Percentiles rank a stretch among this genome's conserved stretches.
Evolutionary conservation across 2,329 filamentous ascomycete species (phyloP).

Genomic region (Calonectria pseudoturangicola): DNA sequence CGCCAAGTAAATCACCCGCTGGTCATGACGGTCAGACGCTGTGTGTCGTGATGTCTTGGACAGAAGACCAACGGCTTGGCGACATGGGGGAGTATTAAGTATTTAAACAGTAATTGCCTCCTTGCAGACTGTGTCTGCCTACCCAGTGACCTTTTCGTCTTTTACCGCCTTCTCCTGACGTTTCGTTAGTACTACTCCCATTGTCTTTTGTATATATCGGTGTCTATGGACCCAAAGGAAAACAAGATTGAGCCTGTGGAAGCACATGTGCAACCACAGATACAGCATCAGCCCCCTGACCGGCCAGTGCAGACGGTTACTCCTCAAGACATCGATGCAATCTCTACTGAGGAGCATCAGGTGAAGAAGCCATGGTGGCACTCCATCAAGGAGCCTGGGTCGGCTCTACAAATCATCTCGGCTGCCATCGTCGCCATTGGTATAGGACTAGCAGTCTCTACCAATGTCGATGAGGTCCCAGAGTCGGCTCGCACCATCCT

Average conservation of each 20-base stretch:
- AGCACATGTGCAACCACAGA: slow-evolving; percentile 1
- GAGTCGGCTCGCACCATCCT: slow-evolving; percentile 64
- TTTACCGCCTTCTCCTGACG: too few species aligned
- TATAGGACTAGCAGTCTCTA: slow-evolving; percentile 68
- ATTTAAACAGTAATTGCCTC: slow-evolving; percentile 5
- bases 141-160: background rate
- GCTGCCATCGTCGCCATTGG: slow-evolving; percentile 69
- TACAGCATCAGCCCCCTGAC: slow-evolving; percentile 27
- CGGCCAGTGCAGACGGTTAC: slow-evolving; percentile 48
- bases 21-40: background rate
- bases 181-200: background rate
- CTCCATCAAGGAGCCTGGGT: slow-evolving; percentile 63
- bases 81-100: background rate
- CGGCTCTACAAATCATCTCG: slow-evolving; percentile 69
- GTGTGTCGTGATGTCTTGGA: slow-evolving; percentile 11
- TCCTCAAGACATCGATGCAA: slow-evolving; percentile 35
- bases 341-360: slow-evolving; percentile 40
- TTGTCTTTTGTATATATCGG: slow-evolving; percentile 33
- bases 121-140: background rate
- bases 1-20: slow-evolving; percentile 7
- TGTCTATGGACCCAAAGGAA: slow-evolving; percentile 47
- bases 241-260: slow-evolving; percentile 42
- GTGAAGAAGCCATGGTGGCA: slow-evolving; percentile 61
- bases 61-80: slow-evolving; percentile 3
- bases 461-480: slow-evolving; percentile 65